Base-by-base conservation (phyloP, 345 rosid species). In the Carallia brachiata region DNA sequence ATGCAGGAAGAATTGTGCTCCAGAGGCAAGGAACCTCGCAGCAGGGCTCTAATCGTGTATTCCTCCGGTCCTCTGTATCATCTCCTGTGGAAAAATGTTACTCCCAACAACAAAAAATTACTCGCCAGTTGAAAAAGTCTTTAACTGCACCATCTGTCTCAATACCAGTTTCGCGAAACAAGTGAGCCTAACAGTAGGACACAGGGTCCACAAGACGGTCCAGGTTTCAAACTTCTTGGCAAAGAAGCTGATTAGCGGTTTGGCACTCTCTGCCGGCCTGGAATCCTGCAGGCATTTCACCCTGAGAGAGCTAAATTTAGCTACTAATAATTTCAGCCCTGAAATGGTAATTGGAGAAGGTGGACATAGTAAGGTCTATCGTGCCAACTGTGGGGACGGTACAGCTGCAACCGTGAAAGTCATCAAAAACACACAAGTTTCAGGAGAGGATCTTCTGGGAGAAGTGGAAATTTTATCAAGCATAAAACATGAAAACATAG, bases 21-120 rank as follows among this genome's bases (percentile, higher is more conserved):
- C 78, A 56, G 67, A 61, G 53, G 67, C 86, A 75, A 65, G 82
- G 82, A 73, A 83, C 84, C 62, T 75, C 73, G 15, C 86, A 77
- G 61, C 69, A 80, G 68, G 84, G 82, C 73, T 80, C 82, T 48
- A 32, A 50, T 66, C 40, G 30, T 58, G 37, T 56, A 48, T 3
- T 66, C 44, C 68, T 75, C 23, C 57, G 37, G 67, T 37, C 79
- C 23, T 69, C 62, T 16, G 23, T 5, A 31, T 54, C 57, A 6
- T 69, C 70, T 65, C 55, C 64, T 32, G 32, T 67, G 17, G 68
- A 61, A 39, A 36, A 44, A 16, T 30, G 68, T 39, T 57, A 27
- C 32, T 36, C 56, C 6, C n/a, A 66, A 52, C 68, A 53, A 19
- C 37, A 52, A 4, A 61, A 31, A 32, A 58, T 48, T 16, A 36